Evolutionary conservation across 148 eudicot genomes (phyloP).

Genomic region (Silene uniflora): DNA sequence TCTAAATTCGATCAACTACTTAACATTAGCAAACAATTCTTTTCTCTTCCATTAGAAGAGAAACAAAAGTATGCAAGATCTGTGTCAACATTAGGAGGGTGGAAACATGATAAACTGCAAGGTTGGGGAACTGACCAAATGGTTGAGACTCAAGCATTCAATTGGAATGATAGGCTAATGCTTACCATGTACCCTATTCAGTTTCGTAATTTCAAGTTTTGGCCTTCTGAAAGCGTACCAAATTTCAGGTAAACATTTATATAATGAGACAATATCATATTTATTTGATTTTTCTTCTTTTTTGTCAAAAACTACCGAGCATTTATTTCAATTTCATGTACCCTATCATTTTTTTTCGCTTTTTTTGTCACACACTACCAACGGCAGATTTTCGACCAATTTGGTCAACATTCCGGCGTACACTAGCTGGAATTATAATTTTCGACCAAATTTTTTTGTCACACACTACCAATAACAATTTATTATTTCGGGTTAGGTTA

Average conservation of each 20-base stretch:
- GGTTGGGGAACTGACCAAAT: conserved; percentile 25
- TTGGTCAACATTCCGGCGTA: too few species aligned
- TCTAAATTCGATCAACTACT: conserved; percentile 22
- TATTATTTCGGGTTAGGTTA: too few species aligned
- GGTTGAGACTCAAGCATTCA: conserved; percentile 21
- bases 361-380: too few species aligned
- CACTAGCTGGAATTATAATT: too few species aligned
- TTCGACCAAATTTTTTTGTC: too few species aligned
- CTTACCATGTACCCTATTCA: conserved; percentile 16
- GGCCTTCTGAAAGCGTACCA: conserved; percentile 17
- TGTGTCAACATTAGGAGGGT: neutral
- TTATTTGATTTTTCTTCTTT: neutral
- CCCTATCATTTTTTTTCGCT: too few species aligned
- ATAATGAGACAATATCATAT: neutral
- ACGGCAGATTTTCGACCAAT: too few species aligned
- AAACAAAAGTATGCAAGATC: conserved; percentile 21
- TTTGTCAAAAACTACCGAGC: too few species aligned
- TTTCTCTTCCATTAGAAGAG: conserved; percentile 27
- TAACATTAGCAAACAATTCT: conserved; percentile 24
- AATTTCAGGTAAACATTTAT: conserved; percentile 20
- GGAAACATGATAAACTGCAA: conserved; percentile 9
- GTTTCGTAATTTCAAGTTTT: conserved; percentile 13
- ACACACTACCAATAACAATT: too few species aligned
- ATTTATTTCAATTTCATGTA: too few species aligned
- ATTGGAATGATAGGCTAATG: conserved; percentile 29